A percentile compares a stretch with the other conserved stretches of the same genome.
phyloP scores from a whole-genome alignment of 345 rosid species.

The Bruguiera sexangula region DNA sequence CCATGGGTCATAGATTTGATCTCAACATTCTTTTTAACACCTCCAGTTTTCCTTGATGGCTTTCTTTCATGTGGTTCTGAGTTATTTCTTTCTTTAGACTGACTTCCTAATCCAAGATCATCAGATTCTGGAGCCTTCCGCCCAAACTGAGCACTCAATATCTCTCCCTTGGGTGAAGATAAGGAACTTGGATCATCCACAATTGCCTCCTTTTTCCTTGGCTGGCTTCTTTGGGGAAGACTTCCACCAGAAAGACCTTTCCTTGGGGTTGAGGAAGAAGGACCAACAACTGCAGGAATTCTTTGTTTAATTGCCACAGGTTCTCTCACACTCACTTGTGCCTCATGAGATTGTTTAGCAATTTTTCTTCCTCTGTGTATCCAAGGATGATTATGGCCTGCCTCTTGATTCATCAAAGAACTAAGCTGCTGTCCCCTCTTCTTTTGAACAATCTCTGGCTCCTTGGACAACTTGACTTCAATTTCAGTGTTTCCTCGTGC shows the following conservation, averaged over 20 bases:
- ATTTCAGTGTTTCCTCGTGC: conserved; percentile 14
- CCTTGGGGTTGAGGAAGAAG: conserved; percentile 20
- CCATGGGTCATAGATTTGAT: conserved; percentile 9
- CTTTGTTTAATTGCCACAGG: not conserved
- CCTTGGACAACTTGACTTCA: conserved; percentile 28
- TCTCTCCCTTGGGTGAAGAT: conserved; percentile 16
- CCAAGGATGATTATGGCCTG: conserved; percentile 62
- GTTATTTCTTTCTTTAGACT: conserved; percentile 25
- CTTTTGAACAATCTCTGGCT: conserved; percentile 35
- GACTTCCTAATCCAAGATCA: conserved; percentile 16
- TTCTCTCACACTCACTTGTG: conserved; percentile 12
- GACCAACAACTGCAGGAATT: conserved; percentile 12
- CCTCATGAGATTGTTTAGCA: conserved; percentile 22
- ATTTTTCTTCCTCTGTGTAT: conserved; percentile 27
- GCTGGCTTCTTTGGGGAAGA: conserved; percentile 31
- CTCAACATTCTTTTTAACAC: conserved; percentile 24
- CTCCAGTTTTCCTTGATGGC: conserved; percentile 20
- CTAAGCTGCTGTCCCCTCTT: conserved; percentile 65
- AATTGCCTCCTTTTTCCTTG: conserved; percentile 26
- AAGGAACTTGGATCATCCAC: conserved; percentile 35
- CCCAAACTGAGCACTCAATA: conserved; percentile 11
- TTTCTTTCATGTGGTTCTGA: conserved; percentile 28
- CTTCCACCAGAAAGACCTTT: conserved; percentile 18
- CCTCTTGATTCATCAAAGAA: conserved; percentile 61
- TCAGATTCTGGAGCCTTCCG: conserved; percentile 20